Evolutionary conservation across 257 asterid genomes (phyloP).

Genomic region (Euphrasia confusa): DNA sequence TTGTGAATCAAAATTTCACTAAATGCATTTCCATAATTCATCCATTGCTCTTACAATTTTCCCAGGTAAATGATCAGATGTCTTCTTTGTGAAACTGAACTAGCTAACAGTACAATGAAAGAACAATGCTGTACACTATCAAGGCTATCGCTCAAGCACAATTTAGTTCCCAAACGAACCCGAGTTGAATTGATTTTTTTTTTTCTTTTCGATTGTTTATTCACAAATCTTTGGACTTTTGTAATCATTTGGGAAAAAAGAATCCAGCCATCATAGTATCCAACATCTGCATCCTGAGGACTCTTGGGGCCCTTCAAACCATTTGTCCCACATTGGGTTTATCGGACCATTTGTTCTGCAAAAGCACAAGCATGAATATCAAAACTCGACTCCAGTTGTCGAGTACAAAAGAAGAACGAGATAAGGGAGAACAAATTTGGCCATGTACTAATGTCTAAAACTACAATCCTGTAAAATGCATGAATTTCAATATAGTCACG

Average conservation of each 20-base stretch:
- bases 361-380: conserved; percentile 1
- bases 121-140: too few species aligned
- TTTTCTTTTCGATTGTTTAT: too few species aligned
- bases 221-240: too few species aligned
- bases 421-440: background rate
- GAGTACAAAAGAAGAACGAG: background rate
- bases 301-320: conserved; percentile 89
- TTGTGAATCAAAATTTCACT: too few species aligned
- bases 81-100: too few species aligned
- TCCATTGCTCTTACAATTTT: too few species aligned
- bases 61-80: too few species aligned
- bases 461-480: background rate
- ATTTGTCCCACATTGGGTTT: conserved; percentile 83
- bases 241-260: background rate
- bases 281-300: conserved; percentile 88
- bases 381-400: background rate
- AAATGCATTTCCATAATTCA: too few species aligned
- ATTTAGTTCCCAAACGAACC: too few species aligned
- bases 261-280: conserved; percentile 48
- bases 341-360: conserved; percentile 74
- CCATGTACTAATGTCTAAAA: background rate
- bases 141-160: too few species aligned
- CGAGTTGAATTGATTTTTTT: too few species aligned
- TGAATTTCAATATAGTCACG: background rate
- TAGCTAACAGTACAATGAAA: too few species aligned